Evolutionary conservation across 495 filamentous ascomycete genomes (phyloP), one percentile per base, ranked within the genome.

Genomic region (Entonaema liquescens): DNA sequence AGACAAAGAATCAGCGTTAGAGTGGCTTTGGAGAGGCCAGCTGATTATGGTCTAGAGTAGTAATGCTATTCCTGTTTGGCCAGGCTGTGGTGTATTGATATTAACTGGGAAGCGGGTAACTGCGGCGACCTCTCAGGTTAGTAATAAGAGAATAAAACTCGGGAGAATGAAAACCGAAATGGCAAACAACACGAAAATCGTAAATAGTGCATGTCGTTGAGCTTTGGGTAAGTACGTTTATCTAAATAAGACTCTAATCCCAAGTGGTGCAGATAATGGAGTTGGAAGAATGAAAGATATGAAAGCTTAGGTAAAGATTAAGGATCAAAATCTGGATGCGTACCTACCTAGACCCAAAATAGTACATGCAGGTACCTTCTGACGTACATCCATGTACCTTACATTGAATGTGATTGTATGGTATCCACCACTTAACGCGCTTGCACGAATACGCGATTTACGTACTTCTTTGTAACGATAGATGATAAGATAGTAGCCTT

Each of bases 351-450:
- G n/a, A 31, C 29, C 29, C 7, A 31, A 44, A 11, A 3, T 21
- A 47, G 42, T 47, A 47, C 42, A 47, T 47, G 42, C 42, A 47
- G 42, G 42, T 47, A 47, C 42, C 19, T 47, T 21, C 42, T 47
- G 42, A 47, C 42, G 42, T 21, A 47, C 42, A 23, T 47, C n/a
- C n/a, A n/a, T n/a, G 15, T 40, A 40, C 36, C 36, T 40, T 40
- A 40, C 15, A 47, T 47, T 11, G 8, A 21, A 47, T 21, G 19
- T 47, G 17, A 21, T 47, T 5, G 15, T 47, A n/a, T 23, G 8
- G 42, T 21, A 47, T 23, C 42, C 42, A 47, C 42, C 42, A 47
- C 42, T 47, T 47, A 47, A 47, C 42, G 19, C 42, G 42, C 19
- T 9, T 33, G 31, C 31, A 33, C 31, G 31, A 5, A 7, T 47